Base-by-base conservation (phyloP, 768 basidiomycete species). In the Rhizopogon sp. region DNA sequence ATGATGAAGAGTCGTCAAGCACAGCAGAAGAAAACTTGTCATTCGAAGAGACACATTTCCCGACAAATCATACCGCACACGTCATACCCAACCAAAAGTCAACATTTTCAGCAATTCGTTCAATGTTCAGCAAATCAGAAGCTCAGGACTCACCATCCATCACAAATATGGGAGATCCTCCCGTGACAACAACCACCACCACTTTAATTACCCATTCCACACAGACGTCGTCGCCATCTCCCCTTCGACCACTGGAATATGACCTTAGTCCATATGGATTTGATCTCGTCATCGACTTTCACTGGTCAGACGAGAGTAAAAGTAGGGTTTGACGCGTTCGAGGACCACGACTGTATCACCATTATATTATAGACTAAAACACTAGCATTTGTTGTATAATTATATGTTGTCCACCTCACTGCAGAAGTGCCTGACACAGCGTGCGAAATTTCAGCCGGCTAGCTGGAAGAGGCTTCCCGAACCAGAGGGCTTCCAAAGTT, bases 221-320 rank as follows among this genome's bases (percentile, higher is more conserved):
- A 33, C 17, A 55, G 50, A 33, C 53, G 17, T 40, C 52, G 8
- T 33, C 57, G 33, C 22, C 49, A 50, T 56, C 51, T 51, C 53
- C 56, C 33, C 60, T 39, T 33, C 62, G 50, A 56, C 60, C 58
- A 45, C 47, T 39, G 44, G 63, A 56, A 43, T 84, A 88, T 61
- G 90, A 93, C 65, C 68, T 93, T 57, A 80, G 84, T 28, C 78
- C 79, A 10, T 83, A 86, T 68, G 90, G 90, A 8, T 72, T 93
- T 43, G 83, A 81, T 42, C 71, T 92, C 55, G 73, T 90, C 39
- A 55, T 93, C 42, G 91, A 93, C 66, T 82, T 92, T 65, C 76
- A 84, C 46, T 90, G 88, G 89, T 77, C 78, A 31, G 46, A 20
- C 1, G 17, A 35, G 11, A 46, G 29, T 17, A 47, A 47, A 47